These are phyloP conservation scores for Vigna nakashimae DNA, from an alignment of 306 rosid species.

Conservation along the genomic window DNA sequence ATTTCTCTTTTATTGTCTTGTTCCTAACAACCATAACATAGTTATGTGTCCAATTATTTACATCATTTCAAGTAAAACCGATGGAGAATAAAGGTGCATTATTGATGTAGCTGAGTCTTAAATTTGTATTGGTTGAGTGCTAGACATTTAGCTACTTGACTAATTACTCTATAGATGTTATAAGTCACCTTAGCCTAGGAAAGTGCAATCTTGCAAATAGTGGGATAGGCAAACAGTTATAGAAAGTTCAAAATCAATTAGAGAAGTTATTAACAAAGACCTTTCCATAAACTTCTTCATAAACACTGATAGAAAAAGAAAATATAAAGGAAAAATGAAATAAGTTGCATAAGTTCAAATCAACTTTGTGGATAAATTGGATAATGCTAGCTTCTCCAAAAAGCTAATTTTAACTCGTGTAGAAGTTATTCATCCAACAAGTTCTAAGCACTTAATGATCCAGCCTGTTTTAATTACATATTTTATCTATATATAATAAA, in stretches of 20 bases:
- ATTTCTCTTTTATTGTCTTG: no score
- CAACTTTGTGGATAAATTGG: no score
- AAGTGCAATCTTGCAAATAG: neutral
- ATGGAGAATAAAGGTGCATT: neutral
- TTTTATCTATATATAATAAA: neutral
- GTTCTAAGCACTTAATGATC: neutral
- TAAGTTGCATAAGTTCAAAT: neutral
- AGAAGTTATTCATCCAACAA: no score
- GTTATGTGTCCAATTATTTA: neutral
- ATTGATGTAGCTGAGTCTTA: neutral
- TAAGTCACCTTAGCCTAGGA: neutral
- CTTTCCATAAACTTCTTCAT: neutral
- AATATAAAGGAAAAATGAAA: no score
- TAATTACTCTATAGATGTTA: neutral
- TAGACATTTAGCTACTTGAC: neutral
- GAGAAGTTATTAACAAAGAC: no score
- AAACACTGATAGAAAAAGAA: neutral
- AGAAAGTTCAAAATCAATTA: neutral
- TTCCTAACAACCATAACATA: neutral
- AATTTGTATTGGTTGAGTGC: neutral
- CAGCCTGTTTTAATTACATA: neutral
- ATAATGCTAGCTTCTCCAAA: no score
- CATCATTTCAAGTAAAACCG: slow-evolving; percentile 7
- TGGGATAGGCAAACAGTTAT: neutral
- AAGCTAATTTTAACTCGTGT: no score